Base-by-base conservation (phyloP, 768 basidiomycete genomes). In the Pulveroboletus sp. region DNA sequence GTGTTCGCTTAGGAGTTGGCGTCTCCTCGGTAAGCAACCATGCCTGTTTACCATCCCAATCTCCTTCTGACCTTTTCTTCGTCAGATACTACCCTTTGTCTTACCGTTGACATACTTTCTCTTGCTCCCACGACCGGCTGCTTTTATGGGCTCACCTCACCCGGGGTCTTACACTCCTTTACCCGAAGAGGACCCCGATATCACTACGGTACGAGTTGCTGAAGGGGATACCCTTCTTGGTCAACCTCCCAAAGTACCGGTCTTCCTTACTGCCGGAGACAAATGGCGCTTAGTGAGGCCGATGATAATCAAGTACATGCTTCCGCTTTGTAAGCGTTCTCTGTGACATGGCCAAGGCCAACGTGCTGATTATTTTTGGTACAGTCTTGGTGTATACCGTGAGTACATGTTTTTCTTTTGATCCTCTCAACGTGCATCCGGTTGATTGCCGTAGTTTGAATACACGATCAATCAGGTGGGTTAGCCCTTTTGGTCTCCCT, bases 381-480 rank as follows among this genome's bases (percentile, higher is more conserved):
- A 21, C 17, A 73, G 85, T 85, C 36, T 79, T 78, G 51, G 78
- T 85, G 2, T 86, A 84, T 54, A 71, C 76, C 38, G 83, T 85
- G 47, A 62, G 82, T 69, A 11, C 35, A 51, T 39, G 6, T 43
- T 13, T 21, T 21, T 21, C 21, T 21, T 32, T 46, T 9, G 15
- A 46, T 39, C n/a, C 33, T 9, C 17, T 30, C 18, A 1, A 8
- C 8, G 1, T 13, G 26, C 27, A 3, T n/a, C 35, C 39, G 13
- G 2, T 36, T 50, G 31, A 59, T 15, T 39, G 30, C 28, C 43
- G 49, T 50, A 91, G 89, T 83, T 92, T 46, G 92, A 94, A 66
- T 94, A 93, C 63, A 91, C 86, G 2, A 94, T 94, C 57, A 94
- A 94, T 62, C 89, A 91, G 70, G 86, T 81, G 51, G 21, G 69